Evolutionary conservation across 2,329 filamentous ascomycete genomes (phyloP), one percentile per base, ranked within the genome.

Genomic region (Nannizziopsis barbatae): DNA sequence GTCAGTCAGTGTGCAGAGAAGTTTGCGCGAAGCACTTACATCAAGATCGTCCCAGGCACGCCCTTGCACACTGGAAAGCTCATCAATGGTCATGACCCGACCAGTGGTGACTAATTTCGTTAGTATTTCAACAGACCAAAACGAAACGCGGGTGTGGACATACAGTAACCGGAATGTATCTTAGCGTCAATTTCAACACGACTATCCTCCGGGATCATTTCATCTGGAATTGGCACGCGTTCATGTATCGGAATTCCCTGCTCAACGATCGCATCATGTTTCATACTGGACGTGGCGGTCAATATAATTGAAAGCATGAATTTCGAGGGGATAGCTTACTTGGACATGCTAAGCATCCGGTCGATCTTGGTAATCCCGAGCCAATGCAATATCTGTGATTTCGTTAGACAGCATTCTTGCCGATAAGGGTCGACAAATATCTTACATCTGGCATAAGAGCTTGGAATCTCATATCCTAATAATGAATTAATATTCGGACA

Each of bases 161-260:
- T 53, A 56, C 55, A 82, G 61, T 82, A 82, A 17, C 80, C 92
- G 52, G 90, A 88, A 58, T 90, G 92, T 63, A 96, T 95, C 73
- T 96, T 96, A 51, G 92, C 92, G 67, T 96, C 92, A 61, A 96
- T 98, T 67, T 98, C 92, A n/a, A 96, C 92, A 56, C 90, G 76
- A 46, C 88, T 94, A 68, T 96, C 92, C 54, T 83, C 86, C 10
- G 92, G 92, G 58, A 96, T 95, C 77, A 92, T 81, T 30, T 92
- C 84, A 56, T 94, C 87, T 3, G 90, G 92, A 55, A 96, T 86
- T 52, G 93, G 88, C 42, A 96, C 81, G 52, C 89, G 79, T 70
- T 95, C 88, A 59, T 84, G 76, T 58, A 95, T 95, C 27, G 87
- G 86, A 57, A 74, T 74, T 1, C 71, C 71, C 38, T 71, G 68